Evolutionary conservation across 352 stramenopile genomes (phyloP), one percentile per base, ranked within the genome.

Genomic region (Phytophthora macrochlamydospora): DNA sequence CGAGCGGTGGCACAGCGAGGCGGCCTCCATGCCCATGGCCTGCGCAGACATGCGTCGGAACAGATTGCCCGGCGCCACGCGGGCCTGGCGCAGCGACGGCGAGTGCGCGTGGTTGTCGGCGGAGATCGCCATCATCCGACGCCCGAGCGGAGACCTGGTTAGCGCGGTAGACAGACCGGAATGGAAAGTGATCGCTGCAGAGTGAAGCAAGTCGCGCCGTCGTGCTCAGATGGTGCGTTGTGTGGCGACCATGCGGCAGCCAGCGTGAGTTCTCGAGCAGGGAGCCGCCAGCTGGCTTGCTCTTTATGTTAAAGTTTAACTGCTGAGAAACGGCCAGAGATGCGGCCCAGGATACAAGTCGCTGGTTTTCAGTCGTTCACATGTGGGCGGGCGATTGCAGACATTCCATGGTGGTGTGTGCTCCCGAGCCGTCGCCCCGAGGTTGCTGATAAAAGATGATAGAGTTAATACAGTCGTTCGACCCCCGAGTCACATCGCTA

Each of bases 1-100:
- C 50, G 81, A 90, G 42, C 81, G 81, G 51, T 87, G 83, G 60
- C 87, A 92, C 28, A 94, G 69, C 46, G 81, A 81, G n/a, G 79
- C 63, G 38, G 73, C 71, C 60, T 92, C 78, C 67, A 92, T 86
- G 28, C 83, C 85, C 61, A 93, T 75, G 44, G 79, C 74, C 46
- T 90, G 74, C 60, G 78, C 74, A n/a, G 81, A 85, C 67, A 87
- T 73, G 58, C 81, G 83, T 24, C 73, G 68, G 70, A 92, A 89
- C 51, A 88, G 60, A 14, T 62, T 73, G 31, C 49, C 38, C 5
- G 56, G 56, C 4, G 51, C 53, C 32, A 66, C 59, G 56, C 69
- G 69, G 12, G 56, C 56, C 29, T 49, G 55, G 35, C 69, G 59
- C 11, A 43, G 30, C 42, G 62, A 59, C 28, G 54, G 18, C 31